These are phyloP conservation scores for Kwoniella dendrophila DNA, from an alignment of 768 basidiomycete species.

Conservation along the genomic window DNA sequence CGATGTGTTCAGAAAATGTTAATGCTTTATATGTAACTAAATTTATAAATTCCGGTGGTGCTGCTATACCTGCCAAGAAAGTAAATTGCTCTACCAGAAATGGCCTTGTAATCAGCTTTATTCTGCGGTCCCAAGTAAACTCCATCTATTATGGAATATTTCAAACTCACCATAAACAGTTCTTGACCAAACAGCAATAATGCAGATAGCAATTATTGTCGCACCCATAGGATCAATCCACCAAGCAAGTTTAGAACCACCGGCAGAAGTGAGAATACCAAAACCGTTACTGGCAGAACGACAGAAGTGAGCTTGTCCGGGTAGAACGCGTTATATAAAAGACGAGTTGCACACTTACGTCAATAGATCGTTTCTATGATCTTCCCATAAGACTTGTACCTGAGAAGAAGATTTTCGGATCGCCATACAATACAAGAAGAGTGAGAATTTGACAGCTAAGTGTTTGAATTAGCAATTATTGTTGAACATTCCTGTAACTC, in stretches of 20 bases:
- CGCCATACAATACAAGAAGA: conserved; percentile 84
- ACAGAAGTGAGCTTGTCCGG: neutral
- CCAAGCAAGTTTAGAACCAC: conserved; percentile 58
- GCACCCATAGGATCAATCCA: conserved; percentile 56
- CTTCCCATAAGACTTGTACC: conserved; percentile 93
- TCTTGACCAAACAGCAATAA: conserved; percentile 73
- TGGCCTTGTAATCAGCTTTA: no score
- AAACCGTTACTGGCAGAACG: conserved; percentile 44
- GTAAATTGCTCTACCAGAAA: conserved; percentile 67
- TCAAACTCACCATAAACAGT: conserved; percentile 65
- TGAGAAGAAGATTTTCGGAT: conserved; percentile 82
- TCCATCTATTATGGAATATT: neutral
- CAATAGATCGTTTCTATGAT: conserved; percentile 90
- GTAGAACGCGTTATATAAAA: neutral
- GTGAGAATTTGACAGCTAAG: conserved; percentile 66
- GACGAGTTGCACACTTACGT: conserved; percentile 67
- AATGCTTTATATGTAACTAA: conserved; percentile 87
- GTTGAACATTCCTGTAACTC: conserved; percentile 25
- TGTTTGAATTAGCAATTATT: no score
- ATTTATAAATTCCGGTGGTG: conserved; percentile 82
- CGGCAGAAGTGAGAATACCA: conserved; percentile 57
- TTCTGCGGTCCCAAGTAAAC: no score
- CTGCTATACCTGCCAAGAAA: conserved; percentile 86
- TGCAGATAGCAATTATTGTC: conserved; percentile 56
- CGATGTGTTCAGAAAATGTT: conserved; percentile 84